Evolutionary conservation across 2,329 filamentous ascomycete genomes (phyloP).

Genomic region (Colletotrichum filicis): DNA sequence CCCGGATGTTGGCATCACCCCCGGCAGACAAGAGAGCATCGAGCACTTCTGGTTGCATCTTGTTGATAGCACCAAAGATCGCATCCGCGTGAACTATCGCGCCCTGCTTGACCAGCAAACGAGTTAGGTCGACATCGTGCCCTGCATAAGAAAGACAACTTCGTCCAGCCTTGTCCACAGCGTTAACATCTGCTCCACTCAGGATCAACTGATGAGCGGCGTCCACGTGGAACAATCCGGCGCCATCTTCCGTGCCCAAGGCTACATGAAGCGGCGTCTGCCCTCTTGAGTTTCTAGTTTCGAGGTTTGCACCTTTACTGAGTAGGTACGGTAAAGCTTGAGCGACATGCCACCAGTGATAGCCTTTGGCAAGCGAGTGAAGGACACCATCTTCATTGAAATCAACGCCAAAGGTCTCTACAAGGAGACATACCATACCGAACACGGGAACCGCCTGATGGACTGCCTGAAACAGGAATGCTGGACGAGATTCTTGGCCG

Average conservation of each 20-base stretch:
- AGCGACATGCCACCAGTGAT: conserved; percentile 32
- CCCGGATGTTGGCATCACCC: conserved; percentile 6
- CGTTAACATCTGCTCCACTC: conserved; percentile 25
- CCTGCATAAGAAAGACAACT: conserved; percentile 29
- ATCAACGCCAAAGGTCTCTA: conserved; percentile 46
- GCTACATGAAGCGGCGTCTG: conserved; percentile 31
- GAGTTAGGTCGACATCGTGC: conserved; percentile 11
- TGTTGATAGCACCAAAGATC: conserved; percentile 36
- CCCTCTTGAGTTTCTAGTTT: not conserved
- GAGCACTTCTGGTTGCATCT: conserved; percentile 5
- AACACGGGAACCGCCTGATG: conserved; percentile 46
- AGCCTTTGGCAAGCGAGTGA: not conserved
- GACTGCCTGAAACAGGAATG: conserved; percentile 42
- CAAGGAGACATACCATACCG: conserved; percentile 45
- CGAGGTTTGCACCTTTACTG: conserved; percentile 5
- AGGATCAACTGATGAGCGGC: conserved; percentile 24
- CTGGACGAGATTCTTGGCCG: not conserved
- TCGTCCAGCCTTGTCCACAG: conserved; percentile 5
- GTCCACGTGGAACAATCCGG: not conserved
- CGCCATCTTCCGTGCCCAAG: not conserved
- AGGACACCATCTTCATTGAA: conserved; percentile 39
- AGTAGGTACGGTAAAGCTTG: conserved; percentile 34
- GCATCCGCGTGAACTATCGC: conserved; percentile 28
- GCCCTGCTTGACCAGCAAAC: conserved; percentile 18
- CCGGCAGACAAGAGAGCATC: not conserved